Percentiles rank a stretch among this genome's conserved stretches.
phyloP scores from a whole-genome alignment of 2,329 filamentous ascomycete genomes.

The Zasmidium citrigriseum region DNA sequence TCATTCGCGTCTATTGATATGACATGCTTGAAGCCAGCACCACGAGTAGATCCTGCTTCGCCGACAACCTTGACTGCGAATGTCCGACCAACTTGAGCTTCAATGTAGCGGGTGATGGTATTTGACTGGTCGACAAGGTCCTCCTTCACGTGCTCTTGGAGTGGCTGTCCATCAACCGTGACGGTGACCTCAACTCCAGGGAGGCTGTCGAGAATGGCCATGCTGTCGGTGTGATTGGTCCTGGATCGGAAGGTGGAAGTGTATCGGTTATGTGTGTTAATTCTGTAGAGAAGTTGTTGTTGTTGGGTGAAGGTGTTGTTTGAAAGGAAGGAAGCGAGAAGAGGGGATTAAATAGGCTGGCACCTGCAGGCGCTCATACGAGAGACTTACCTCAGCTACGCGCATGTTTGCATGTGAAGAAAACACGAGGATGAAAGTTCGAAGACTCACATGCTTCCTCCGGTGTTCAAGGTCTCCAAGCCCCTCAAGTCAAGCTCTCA shows the following conservation, averaged over 20 bases:
- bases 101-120: constrained; percentile 1
- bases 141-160: constrained; percentile 23
- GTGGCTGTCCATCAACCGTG: constrained; percentile 14
- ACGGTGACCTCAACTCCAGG: constrained; percentile 25
- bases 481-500: too few relatives aligned
- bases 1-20: background rate
- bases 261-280: background rate
- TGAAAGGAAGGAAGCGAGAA: too few relatives aligned
- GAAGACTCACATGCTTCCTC: too few relatives aligned
- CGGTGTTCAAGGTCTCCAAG: too few relatives aligned
- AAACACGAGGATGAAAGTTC: too few relatives aligned
- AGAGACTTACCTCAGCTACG: too few relatives aligned
- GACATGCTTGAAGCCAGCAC: background rate
- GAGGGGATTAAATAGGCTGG: too few relatives aligned
- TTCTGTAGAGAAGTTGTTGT: too few relatives aligned
- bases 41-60: background rate
- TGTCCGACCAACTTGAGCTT: background rate
- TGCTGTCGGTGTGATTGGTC: constrained; percentile 16
- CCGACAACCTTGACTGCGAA: background rate
- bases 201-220: constrained; percentile 21
- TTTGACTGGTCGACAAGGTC: constrained; percentile 2
- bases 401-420: too few relatives aligned
- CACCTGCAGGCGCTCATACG: too few relatives aligned
- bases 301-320: too few relatives aligned
- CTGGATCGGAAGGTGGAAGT: background rate